These are phyloP conservation scores for Flaveria sonorensis DNA, from an alignment of 129 eudicot genomes.

Conservation along the genomic window DNA sequence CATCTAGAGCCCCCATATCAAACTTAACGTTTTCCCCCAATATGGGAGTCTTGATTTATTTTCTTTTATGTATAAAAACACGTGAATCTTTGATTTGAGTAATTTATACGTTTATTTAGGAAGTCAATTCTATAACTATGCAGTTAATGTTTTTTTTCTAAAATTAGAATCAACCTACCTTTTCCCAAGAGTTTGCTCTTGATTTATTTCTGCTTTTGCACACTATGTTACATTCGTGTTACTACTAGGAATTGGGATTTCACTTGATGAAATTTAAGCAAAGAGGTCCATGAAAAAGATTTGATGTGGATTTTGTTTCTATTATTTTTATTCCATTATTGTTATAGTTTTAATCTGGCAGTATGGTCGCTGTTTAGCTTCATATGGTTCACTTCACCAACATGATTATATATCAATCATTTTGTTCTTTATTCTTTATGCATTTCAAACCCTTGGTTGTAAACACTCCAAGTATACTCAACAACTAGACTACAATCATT, in stretches of 20 bases:
- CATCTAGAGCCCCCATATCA: too few relatives aligned
- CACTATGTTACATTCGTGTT: too few relatives aligned
- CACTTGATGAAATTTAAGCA: neutral
- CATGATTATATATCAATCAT: constrained; percentile 31
- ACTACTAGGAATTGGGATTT: neutral
- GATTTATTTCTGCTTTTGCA: too few relatives aligned
- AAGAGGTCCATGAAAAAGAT: constrained; percentile 28
- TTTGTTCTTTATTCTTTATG: constrained; percentile 33
- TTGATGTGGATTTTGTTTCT: constrained; percentile 25
- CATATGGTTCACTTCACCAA: constrained; percentile 35
- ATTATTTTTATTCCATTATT: constrained; percentile 29
- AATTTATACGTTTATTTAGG: too few relatives aligned
- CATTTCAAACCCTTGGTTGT: constrained; percentile 33
- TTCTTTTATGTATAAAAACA: too few relatives aligned
- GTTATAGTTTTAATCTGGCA: constrained; percentile 30
- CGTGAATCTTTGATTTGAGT: too few relatives aligned
- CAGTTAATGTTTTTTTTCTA: too few relatives aligned
- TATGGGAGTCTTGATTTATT: too few relatives aligned
- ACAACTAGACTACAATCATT: constrained; percentile 28
- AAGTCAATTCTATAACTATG: too few relatives aligned
- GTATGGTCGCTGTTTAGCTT: constrained; percentile 40
- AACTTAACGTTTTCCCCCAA: too few relatives aligned
- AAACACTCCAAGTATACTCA: constrained; percentile 16
- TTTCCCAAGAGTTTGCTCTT: too few relatives aligned
- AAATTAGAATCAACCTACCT: too few relatives aligned